A percentile compares a stretch with the other conserved stretches of the same genome.
These are phyloP conservation scores for Kuraishia molischiana DNA, from an alignment of 805 yeast species.

Conservation along the genomic window DNA sequence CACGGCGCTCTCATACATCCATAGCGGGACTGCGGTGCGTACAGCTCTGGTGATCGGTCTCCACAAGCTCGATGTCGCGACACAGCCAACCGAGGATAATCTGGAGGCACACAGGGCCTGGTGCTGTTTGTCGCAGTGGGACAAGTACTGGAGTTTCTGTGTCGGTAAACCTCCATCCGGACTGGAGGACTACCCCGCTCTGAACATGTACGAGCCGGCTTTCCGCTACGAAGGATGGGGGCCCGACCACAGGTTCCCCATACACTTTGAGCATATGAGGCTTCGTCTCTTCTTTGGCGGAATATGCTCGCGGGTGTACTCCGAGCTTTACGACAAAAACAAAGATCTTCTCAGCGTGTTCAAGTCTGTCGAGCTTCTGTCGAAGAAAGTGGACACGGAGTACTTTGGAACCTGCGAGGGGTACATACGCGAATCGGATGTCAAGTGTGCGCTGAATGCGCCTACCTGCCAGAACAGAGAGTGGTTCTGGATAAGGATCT, in stretches of 20 bases:
- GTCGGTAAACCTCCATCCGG: constrained; percentile 13
- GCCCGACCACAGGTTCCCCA: constrained; percentile 7
- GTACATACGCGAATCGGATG: constrained; percentile 3
- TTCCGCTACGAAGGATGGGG: constrained; percentile 8
- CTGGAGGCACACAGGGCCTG: constrained; percentile 11
- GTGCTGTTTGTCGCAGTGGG: constrained; percentile 14
- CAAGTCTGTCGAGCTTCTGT: constrained; percentile 9
- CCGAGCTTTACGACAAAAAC: constrained; percentile 11
- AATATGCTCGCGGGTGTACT: constrained; percentile 10
- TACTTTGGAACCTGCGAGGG: constrained; percentile 10
- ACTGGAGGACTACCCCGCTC: constrained; percentile 8
- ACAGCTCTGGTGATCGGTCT: constrained; percentile 12
- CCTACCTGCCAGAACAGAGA: constrained; percentile 7
- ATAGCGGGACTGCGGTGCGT: constrained; percentile 11
- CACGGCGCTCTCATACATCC: constrained; percentile 13
- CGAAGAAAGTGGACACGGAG: constrained; percentile 9
- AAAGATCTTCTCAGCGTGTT: constrained; percentile 11
- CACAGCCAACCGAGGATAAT: constrained; percentile 6
- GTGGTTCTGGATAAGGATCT: constrained; percentile 18
- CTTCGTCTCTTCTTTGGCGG: constrained; percentile 11
- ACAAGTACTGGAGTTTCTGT: constrained; percentile 16
- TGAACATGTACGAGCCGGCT: constrained; percentile 2
- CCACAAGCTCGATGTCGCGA: constrained; percentile 5
- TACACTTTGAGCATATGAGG: constrained; percentile 12
- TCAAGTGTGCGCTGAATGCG: constrained; percentile 1